Base-by-base conservation (phyloP, 2,329 filamentous ascomycete species). In the Aspergillus quadricinctus region DNA sequence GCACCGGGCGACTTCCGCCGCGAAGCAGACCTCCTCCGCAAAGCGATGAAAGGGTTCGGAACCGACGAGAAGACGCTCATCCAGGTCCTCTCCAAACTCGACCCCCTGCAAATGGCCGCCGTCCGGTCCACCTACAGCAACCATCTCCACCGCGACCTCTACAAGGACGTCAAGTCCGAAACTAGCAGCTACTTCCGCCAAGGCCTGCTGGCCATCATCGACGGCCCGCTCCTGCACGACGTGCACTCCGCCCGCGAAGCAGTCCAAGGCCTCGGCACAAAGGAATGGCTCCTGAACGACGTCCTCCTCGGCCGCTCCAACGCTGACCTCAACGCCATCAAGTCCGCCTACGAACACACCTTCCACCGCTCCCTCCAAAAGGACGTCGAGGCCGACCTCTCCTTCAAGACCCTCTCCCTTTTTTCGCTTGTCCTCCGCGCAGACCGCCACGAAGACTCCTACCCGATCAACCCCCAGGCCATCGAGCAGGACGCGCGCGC, bases 41-140 rank as follows among this genome's bases (percentile, higher is more conserved):
- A 83, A 64, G 90, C 93, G 2, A 96, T 97, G 91, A 96, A 96
- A 74, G 92, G 92, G 0, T 90, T 96, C 60, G 93, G 92, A 35
- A 97, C 92, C 0, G 86, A 97, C 66, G 92, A 97, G 72, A 88
- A 86, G 66, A 74, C 82, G 0, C 77, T 97, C 17, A 92, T 96
- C 61, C 77, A 79, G 2, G 77, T 87, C 3, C 78, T 97, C 8
- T 77, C 88, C 2, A 83, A 81, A 63, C 87, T 92, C 60, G 90
- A 95, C 61, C 88, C 92, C 1, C 78, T 92, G 4, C 89, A 96
- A 70, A 82, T 94, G 60, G 83, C 87, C 49, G 79, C 83, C 8
- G 79, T 95, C 52, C 84, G 86, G 55, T 72, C 80, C 7, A 81
- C 88, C 2, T 97, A 88, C 76, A 77, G 85, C 77, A 84, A 56